These are phyloP conservation scores for Puccinia hordei DNA, from an alignment of 1,284 basidiomycete genomes.

Conservation along the genomic window DNA sequence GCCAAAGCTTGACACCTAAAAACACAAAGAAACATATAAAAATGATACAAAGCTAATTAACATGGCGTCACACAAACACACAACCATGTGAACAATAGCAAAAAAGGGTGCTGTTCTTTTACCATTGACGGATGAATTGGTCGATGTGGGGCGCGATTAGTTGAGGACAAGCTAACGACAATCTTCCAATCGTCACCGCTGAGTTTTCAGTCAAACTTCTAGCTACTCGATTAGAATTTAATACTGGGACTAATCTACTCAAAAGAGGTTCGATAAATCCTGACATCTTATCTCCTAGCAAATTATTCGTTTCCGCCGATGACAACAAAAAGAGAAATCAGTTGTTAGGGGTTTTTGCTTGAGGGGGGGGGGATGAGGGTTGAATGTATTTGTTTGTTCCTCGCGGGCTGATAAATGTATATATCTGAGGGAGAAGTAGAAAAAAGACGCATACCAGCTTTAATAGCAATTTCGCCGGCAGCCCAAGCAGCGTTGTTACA, in stretches of 20 bases:
- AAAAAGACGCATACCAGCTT: constrained; percentile 65
- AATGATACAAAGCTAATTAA: not conserved
- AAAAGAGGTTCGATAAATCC: constrained; percentile 87
- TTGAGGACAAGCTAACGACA: constrained; percentile 86
- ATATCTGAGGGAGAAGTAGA: constrained; percentile 72
- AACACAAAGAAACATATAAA: not conserved
- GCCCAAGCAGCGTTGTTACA: constrained; percentile 99
- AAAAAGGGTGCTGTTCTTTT: constrained; percentile 17
- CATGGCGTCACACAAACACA: not conserved
- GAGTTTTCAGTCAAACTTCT: constrained; percentile 96
- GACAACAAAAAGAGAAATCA: not conserved
- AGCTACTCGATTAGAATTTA: constrained; percentile 84
- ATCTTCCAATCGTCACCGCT: constrained; percentile 96
- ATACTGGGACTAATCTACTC: constrained; percentile 83
- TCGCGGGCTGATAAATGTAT: too few species aligned
- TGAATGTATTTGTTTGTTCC: too few species aligned
- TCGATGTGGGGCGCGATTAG: constrained; percentile 85
- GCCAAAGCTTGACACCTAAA: constrained; percentile 81
- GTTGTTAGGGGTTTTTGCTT: not conserved
- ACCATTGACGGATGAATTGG: constrained; percentile 90
- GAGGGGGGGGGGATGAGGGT: constrained; percentile 22
- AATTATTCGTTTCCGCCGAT: not conserved
- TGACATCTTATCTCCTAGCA: constrained; percentile 74
- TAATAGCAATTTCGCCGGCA: constrained; percentile 84
- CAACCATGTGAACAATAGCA: not conserved